phyloP scores from a whole-genome alignment of 306 rosid species.

The Cicer bijugum region DNA sequence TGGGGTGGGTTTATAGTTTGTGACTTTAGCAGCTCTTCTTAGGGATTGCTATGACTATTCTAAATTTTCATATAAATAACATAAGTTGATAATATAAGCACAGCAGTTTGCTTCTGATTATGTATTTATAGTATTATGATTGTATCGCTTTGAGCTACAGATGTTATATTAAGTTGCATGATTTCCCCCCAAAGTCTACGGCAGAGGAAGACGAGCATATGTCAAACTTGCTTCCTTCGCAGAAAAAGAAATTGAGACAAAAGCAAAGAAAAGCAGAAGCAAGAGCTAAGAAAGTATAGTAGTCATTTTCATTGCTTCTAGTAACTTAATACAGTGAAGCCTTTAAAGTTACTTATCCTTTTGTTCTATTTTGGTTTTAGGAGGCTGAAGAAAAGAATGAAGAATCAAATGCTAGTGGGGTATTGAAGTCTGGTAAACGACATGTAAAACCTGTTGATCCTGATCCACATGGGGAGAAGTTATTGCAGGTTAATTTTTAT shows the following conservation, averaged over 20 bases:
- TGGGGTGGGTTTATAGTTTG: conserved; percentile 18
- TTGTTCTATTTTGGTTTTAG: conserved; percentile 54
- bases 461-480: conserved; percentile 90
- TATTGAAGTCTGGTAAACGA: conserved; percentile 84
- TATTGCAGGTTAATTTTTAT: conserved; percentile 73
- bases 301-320: conserved; percentile 39
- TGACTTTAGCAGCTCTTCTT: conserved; percentile 10
- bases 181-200: conserved; percentile 80
- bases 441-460: conserved; percentile 88
- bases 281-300: conserved; percentile 83
- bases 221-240: conserved; percentile 90
- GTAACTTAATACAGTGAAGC: conserved; percentile 28
- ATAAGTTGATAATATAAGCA: conserved; percentile 12
- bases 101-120: conserved; percentile 19
- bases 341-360: conserved; percentile 32
- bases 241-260: conserved; percentile 96
- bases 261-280: conserved; percentile 96
- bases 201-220: conserved; percentile 78
- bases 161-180: conserved; percentile 87
- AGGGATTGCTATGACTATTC: conserved; percentile 21
- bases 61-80: neutral
- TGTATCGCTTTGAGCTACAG: conserved; percentile 57
- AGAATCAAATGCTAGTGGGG: conserved; percentile 64
- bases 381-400: conserved; percentile 93
- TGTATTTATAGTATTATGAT: conserved; percentile 37